phyloP scores from a whole-genome alignment of 805 yeast genomes.

The Hanseniaspora mollemarum region DNA sequence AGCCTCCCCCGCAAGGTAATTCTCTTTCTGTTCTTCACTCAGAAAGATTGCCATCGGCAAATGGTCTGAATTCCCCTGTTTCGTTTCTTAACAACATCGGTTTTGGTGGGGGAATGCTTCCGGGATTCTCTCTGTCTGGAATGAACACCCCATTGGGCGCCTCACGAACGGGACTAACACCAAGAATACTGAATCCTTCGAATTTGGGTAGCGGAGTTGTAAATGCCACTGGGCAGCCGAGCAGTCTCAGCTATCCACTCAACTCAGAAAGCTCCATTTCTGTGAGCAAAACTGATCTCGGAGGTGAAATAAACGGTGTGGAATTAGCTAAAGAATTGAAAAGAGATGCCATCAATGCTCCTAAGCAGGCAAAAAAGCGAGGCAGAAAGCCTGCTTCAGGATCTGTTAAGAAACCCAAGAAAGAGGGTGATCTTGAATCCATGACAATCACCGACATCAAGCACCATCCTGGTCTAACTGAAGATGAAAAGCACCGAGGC shows the following conservation, averaged over 20 bases:
- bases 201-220: not conserved
- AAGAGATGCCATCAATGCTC: not conserved
- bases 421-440: slow-evolving; percentile 5
- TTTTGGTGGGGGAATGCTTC: not conserved
- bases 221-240: slow-evolving; percentile 11
- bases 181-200: slow-evolving; percentile 35
- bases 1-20: not conserved
- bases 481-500: slow-evolving; percentile 57
- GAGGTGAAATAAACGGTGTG: not conserved
- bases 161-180: slow-evolving; percentile 60
- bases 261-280: no score
- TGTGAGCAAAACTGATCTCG: not conserved
- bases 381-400: slow-evolving; percentile 8
- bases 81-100: slow-evolving; percentile 18
- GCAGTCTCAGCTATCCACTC: no score
- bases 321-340: slow-evolving; percentile 7
- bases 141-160: slow-evolving; percentile 64
- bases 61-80: slow-evolving; percentile 19
- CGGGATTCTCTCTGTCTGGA: slow-evolving; percentile 37
- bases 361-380: slow-evolving; percentile 5
- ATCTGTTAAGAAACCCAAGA: not conserved
- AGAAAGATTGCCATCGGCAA: slow-evolving; percentile 8
- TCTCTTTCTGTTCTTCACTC: not conserved
- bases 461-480: slow-evolving; percentile 35
- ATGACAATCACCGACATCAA: slow-evolving; percentile 7